Base-by-base conservation (phyloP, 805 yeast genomes). In the Kluyveromyces aestuarii region DNA sequence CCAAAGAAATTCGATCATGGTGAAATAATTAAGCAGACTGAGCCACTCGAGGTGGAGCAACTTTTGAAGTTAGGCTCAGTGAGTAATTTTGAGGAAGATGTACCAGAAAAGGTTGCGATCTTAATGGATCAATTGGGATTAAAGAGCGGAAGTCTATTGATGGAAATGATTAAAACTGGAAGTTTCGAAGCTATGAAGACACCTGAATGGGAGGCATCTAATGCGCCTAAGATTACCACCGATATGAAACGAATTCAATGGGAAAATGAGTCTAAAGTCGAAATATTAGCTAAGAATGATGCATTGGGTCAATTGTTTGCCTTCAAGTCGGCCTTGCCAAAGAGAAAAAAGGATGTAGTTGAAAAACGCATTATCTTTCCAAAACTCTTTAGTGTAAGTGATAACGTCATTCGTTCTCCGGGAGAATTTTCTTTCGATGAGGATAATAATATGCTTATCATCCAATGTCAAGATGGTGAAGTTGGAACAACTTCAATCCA, bases 1-100 rank as follows among this genome's bases (percentile, higher is more conserved):
- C 96, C 97, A 0, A 74, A 84, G 1, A 75, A 80, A 60, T 93
- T 93, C 59, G 99, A 93, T 57, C 72, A 70, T 35, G 99, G 99
- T 1, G 70, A 73, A 1, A 76, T 91, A 0, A 61, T 93, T 2
- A 63, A 72, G 16, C 95, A 84, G 53, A 73, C 85, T 1, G 59
- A 59, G 8, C 64, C 63, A 6, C 17, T 63, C 5, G 7, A 37
- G 6, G 48, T 58, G 1, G 39, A 48, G 4, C 37, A 51, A 8
- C 19, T 64, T 35, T 40, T 60, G 14, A 30, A 43, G 9, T 43
- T 14, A 2, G 70, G 71, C 25, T 56, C 79, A 0, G 55, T 60
- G 0, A 70, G 87, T 1, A 47, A 46, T 0, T 61, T 60, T 3
- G 53, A 62, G 9, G 86, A 81, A 33, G 77, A 79, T 10, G 65